Evolutionary conservation across 2,329 filamentous ascomycete species (phyloP).

Genomic region (Trichoderma atroviride): DNA sequence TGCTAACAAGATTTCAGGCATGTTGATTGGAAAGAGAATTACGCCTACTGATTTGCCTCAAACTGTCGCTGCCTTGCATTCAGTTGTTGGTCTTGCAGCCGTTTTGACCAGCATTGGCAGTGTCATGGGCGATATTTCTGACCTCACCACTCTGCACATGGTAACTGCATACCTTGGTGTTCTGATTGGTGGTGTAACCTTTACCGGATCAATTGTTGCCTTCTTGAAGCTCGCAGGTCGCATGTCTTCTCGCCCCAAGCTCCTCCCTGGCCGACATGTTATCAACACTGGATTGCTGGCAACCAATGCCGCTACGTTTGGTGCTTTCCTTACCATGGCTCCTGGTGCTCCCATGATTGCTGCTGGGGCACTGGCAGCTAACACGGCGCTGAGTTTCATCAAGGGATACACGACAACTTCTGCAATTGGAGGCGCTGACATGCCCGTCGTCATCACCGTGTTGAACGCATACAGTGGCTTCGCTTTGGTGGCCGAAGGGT

Average conservation of each 20-base stretch:
- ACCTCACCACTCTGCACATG: slow-evolving; percentile 77
- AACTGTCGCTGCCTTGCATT: slow-evolving; percentile 86
- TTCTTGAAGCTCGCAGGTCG: slow-evolving; percentile 83
- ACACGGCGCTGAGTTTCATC: slow-evolving; percentile 75
- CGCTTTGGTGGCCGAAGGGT: slow-evolving; percentile 83
- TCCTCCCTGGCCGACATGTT: slow-evolving; percentile 72
- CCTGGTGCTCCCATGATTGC: slow-evolving; percentile 79
- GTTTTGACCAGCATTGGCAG: slow-evolving; percentile 88
- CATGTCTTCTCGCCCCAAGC: slow-evolving; percentile 76
- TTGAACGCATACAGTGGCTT: slow-evolving; percentile 91
- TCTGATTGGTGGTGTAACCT: slow-evolving; percentile 83
- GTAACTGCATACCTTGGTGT: slow-evolving; percentile 86
- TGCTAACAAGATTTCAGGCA: slow-evolving; percentile 47
- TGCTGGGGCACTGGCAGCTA: slow-evolving; percentile 75
- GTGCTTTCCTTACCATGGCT: slow-evolving; percentile 78
- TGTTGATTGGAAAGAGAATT: slow-evolving; percentile 81
- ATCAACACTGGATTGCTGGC: slow-evolving; percentile 76
- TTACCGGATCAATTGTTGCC: slow-evolving; percentile 87
- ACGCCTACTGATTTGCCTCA: slow-evolving; percentile 87
- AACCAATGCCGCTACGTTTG: slow-evolving; percentile 80
- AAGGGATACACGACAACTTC: slow-evolving; percentile 88
- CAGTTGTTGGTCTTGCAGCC: slow-evolving; percentile 84
- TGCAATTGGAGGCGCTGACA: slow-evolving; percentile 89
- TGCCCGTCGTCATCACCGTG: slow-evolving; percentile 90
- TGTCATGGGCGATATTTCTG: slow-evolving; percentile 71